Evolutionary conservation across 192 early-diverging fungal species (phyloP).

Genomic region (Podila verticillata): DNA sequence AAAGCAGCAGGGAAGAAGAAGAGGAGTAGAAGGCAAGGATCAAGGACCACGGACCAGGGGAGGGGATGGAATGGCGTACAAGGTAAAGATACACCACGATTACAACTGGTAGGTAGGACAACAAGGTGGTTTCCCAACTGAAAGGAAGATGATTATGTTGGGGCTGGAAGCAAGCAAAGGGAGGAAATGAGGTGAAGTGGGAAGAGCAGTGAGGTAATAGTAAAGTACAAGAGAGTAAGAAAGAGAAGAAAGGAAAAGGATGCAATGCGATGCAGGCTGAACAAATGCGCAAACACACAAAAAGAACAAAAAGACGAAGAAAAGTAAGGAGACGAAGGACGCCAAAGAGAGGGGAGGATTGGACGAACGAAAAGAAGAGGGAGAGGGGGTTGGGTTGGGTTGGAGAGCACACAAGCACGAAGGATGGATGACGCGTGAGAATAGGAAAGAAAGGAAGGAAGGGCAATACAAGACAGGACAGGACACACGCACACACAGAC

Average conservation of each 20-base stretch:
- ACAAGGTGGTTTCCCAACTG: neutral
- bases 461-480: too few relatives aligned
- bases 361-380: neutral
- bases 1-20: neutral
- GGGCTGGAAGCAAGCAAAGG: neutral
- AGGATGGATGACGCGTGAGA: neutral
- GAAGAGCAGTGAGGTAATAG: neutral
- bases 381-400: neutral
- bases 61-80: neutral
- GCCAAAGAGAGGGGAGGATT: conserved; percentile 5
- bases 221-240: neutral
- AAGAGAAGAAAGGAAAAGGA: conserved; percentile 1
- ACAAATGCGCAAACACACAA: neutral
- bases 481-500: neutral
- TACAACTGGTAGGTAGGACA: neutral
- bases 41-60: neutral
- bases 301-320: conserved; percentile 3
- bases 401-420: neutral
- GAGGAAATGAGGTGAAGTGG: neutral
- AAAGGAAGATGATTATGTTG: neutral
- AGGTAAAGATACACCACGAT: neutral
- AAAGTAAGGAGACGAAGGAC: neutral
- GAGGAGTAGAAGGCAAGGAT: neutral
- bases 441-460: conserved; percentile 1
- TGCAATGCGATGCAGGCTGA: neutral